These are phyloP conservation scores for Neurospora terricola DNA, from an alignment of 495 filamentous ascomycete species.

Conservation along the genomic window DNA sequence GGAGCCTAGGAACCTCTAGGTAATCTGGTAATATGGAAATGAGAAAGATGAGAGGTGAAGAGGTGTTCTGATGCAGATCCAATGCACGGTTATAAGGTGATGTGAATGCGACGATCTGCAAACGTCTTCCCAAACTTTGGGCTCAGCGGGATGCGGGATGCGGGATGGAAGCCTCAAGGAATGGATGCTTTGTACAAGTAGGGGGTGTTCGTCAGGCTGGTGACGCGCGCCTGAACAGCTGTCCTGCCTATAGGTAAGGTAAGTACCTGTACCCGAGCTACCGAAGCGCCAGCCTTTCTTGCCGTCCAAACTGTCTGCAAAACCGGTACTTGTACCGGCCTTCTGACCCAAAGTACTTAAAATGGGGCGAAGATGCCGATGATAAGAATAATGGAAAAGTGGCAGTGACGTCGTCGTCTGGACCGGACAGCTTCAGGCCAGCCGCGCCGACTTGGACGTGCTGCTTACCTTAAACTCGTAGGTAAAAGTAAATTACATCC, in stretches of 20 bases:
- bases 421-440: background rate
- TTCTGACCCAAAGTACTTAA: background rate
- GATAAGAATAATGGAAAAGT: background rate
- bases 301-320: background rate
- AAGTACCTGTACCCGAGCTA: background rate
- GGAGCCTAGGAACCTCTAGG: background rate
- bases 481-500: background rate
- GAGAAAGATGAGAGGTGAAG: background rate
- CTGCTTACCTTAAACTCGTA: background rate
- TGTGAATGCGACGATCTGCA: background rate
- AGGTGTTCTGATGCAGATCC: background rate
- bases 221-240: background rate
- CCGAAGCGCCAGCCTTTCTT: background rate
- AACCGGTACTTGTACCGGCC: background rate
- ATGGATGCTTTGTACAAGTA: background rate
- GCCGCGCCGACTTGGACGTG: background rate
- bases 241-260: background rate
- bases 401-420: background rate
- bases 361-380: background rate
- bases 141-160: background rate
- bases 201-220: background rate
- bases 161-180: background rate
- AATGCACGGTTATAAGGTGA: background rate
- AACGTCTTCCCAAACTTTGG: background rate
- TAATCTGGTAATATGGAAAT: background rate